Base-by-base conservation (phyloP, 1,139 yeast species). In the Debaryomyces udenii region DNA sequence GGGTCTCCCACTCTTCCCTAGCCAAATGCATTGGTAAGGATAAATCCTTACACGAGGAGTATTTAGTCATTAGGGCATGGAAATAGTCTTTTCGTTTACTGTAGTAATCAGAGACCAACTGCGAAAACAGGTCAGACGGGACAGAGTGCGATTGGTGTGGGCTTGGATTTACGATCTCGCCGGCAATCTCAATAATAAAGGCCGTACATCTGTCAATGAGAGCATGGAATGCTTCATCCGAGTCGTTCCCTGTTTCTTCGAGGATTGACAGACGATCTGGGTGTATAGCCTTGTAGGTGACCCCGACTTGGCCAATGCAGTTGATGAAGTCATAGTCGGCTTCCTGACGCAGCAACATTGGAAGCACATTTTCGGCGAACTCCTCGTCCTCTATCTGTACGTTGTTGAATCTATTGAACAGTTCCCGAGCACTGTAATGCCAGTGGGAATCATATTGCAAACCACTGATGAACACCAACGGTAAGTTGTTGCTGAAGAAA, bases 221-320 rank as follows among this genome's bases (percentile, higher is more conserved):
- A 16, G 17, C 6, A 11, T 43, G 34, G 29, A 40, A 43, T 13
- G 30, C 27, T 7, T 41, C 34, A 11, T 45, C 40, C 10, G 37
- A 32, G 9, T 39, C 43, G 16, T 38, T 20, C 2, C 37, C 41
- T 5, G 32, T 35, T 18, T 33, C 45, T 40, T 20, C 28, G 15
- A 23, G 44, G 23, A n/a, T 47, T 40, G 23, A 40, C 28, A n/a
- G 41, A 44, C 15, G 31, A n/a, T 4, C 14, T 6, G 32, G 37
- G 23, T 28, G 28, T 3, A 17, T 20, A 4, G 17, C 18, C 9
- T 49, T 38, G 27, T 40, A 38, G 20, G 35, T 30, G 7, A 60
- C 54, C 2, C 62, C 65, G 16, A 52, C 52, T 10, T 60, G 57
- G 17, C 54, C 63, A 10, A 59, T 37, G 3, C 63, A 68, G 39